Evolutionary conservation across 768 basidiomycete species (phyloP), one percentile per base, ranked within the genome.

Genomic region (Xerocomellus chrysenteron): DNA sequence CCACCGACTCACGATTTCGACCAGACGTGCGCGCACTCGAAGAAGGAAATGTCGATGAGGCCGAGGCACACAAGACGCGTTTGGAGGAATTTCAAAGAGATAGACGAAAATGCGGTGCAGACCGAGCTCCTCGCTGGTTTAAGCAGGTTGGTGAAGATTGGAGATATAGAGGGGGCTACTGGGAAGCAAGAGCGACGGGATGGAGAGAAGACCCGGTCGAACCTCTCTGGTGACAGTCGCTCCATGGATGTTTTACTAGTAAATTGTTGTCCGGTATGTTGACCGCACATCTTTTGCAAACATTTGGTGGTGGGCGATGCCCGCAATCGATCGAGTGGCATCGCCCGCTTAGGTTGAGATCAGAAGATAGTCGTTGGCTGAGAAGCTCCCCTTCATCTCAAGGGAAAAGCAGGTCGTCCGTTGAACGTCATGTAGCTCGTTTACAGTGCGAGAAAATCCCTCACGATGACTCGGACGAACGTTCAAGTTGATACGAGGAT

Each of bases 11-110:
- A 11, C 81, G 92, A 42, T 78, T 80, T 62, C 81, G 92, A 33
- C 87, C 92, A 5, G 92, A 94, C 72, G 87, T 94, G 44, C 77
- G 90, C 17, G 90, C 90, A 6, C 75, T 94, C 43, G 92, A 95
- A 67, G 82, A 89, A 63, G 92, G 92, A 4, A 72, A 86, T 49
- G 62, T 89, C 16, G 85, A 89, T 49, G 62, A 70, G 41, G 92
- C 92, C 4, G 93, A 95, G 64, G 74, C 66, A 41, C 81, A 88
- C 65, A 95, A 95, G 73, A 68, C 74, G 16, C 77, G 82, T 42
- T 73, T 94, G 3, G 92, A 95, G 68, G 88, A 87, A 56, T 67
- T 81, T 63, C 92, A 95, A 73, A 79, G 92, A 51, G 84, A 85
- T 44, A 79, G 92, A 61, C 81, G 92, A 55, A 80, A 75, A 53